These are phyloP conservation scores for Aspergillus sp. DNA, from an alignment of 2,329 filamentous ascomycete genomes.

Conservation along the genomic window DNA sequence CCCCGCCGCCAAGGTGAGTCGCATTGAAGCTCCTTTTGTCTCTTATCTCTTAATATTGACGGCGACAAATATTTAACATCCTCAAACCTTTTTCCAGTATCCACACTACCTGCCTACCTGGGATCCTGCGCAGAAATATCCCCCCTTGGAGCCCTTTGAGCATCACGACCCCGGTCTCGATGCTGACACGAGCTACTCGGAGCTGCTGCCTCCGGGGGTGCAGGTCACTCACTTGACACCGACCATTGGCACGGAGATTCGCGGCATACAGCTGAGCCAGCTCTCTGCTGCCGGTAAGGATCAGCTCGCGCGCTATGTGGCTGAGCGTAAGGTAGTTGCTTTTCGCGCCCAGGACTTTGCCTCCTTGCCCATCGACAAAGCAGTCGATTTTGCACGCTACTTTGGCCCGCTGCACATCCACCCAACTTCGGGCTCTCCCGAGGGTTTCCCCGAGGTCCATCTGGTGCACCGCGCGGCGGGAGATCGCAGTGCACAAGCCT, in stretches of 20 bases:
- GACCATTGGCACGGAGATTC: conserved; percentile 52
- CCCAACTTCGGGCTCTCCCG: conserved; percentile 16
- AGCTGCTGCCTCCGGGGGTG: not conserved
- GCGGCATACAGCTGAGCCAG: conserved; percentile 51
- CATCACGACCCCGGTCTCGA: conserved; percentile 10
- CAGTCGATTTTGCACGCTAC: conserved; percentile 39
- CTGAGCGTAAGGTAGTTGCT: conserved; percentile 63
- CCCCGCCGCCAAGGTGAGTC: no score
- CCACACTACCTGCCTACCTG: conserved; percentile 11
- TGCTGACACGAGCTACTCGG: not conserved
- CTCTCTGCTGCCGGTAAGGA: conserved; percentile 54
- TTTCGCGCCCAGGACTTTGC: conserved; percentile 54
- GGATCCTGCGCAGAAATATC: conserved; percentile 24
- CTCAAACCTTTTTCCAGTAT: not conserved
- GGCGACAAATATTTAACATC: no score
- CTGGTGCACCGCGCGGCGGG: conserved; percentile 8
- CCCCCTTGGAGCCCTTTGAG: conserved; percentile 39
- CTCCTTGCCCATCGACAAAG: conserved; percentile 32
- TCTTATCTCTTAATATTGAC: no score
- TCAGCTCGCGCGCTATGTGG: conserved; percentile 61
- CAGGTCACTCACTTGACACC: conserved; percentile 20
- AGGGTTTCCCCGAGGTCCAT: conserved; percentile 13
- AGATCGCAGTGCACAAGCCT: not conserved
- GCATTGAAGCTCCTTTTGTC: no score
- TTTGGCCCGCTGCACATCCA: conserved; percentile 32